Evolutionary conservation across 202 grass and related monocot species (phyloP).

Genomic region (Eragrostis tef): DNA sequence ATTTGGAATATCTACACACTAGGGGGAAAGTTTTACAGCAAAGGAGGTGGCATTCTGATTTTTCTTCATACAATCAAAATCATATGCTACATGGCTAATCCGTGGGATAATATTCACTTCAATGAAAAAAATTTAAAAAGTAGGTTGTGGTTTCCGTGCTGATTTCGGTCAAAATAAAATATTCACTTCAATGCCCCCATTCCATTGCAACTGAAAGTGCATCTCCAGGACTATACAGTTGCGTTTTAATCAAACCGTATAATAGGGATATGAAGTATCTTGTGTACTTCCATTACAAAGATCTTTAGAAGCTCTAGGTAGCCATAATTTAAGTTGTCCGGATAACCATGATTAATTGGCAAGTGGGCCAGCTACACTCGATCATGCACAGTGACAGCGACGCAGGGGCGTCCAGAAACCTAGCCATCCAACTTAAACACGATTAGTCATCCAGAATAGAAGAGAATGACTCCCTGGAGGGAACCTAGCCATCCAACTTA

Average conservation of each 20-base stretch:
- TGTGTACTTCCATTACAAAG: background rate
- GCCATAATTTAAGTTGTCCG: background rate
- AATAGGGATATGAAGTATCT: background rate
- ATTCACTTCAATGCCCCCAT: background rate
- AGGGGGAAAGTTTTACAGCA: background rate
- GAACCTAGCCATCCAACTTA: background rate
- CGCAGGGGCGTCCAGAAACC: background rate
- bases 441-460: background rate
- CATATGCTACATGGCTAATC: constrained; percentile 9
- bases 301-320: background rate
- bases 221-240: background rate
- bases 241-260: background rate
- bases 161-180: no score
- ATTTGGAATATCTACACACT: background rate
- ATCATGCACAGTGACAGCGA: background rate
- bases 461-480: background rate
- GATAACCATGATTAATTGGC: background rate
- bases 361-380: background rate
- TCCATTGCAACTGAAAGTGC: background rate
- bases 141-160: no score
- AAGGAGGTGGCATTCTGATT: background rate
- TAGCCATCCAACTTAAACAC: background rate
- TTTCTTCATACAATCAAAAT: background rate
- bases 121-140: no score
- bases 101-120: background rate